Percentiles rank a stretch among this genome's conserved stretches.
Evolutionary conservation across 2,329 filamentous ascomycete genomes (phyloP).

Genomic region (Aspergillus alliaceus): DNA sequence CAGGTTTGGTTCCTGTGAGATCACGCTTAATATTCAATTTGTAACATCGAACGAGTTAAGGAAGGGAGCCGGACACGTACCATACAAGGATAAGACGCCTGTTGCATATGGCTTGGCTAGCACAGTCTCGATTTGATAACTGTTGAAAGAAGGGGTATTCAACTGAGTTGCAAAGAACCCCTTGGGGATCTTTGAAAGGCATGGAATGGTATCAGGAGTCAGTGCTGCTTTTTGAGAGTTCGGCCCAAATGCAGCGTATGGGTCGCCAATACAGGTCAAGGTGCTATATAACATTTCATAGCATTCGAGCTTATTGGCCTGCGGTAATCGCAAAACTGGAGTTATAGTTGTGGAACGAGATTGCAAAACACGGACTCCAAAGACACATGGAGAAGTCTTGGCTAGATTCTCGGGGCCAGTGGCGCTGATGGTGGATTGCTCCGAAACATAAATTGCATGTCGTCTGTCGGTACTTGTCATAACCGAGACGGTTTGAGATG

Average conservation of each 20-base stretch:
- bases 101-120: background rate
- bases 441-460: background rate
- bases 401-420: background rate
- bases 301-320: background rate
- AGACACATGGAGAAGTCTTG: no score
- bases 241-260: background rate
- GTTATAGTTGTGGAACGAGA: background rate
- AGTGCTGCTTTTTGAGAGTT: background rate
- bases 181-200: background rate
- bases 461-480: background rate
- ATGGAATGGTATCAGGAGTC: background rate
- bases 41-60: background rate
- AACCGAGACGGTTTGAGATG: background rate
- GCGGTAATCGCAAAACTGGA: background rate
- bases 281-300: background rate
- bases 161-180: background rate
- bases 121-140: no score
- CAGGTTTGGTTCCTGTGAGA: background rate
- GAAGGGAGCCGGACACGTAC: background rate
- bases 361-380: background rate
- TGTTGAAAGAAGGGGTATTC: background rate
- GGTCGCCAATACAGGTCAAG: background rate
- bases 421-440: background rate
- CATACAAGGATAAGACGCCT: background rate
- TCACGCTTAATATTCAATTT: background rate